Percentiles rank a stretch among this genome's conserved stretches.
Evolutionary conservation across 306 rosid species (phyloP).

Genomic region (Inga leiocalycina): DNA sequence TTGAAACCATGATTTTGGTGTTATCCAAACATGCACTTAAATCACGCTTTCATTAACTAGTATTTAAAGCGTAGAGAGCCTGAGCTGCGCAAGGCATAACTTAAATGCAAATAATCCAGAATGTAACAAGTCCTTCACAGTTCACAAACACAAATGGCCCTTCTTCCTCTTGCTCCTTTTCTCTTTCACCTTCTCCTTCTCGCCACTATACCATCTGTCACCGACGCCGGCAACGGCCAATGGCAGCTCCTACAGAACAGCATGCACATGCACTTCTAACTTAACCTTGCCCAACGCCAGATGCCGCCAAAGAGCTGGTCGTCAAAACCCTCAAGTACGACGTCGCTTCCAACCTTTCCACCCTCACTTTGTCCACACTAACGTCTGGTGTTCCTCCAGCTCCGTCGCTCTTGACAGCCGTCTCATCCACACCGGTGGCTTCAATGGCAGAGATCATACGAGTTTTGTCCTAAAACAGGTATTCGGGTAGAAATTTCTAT

Average conservation of each 20-base stretch:
- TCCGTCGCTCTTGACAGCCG: conserved; percentile 42
- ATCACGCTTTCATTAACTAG: neutral
- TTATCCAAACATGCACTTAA: neutral
- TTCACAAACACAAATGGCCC: neutral
- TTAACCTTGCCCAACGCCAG: conserved; percentile 44
- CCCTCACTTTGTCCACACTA: conserved; percentile 53
- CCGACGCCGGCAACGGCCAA: conserved; percentile 35
- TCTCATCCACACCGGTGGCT: conserved; percentile 75
- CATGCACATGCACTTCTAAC: conserved; percentile 97
- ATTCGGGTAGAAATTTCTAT: neutral
- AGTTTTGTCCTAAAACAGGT: conserved; percentile 56
- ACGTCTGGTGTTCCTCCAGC: conserved; percentile 89
- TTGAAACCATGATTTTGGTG: too few species aligned
- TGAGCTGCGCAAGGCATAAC: neutral
- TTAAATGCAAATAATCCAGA: neutral
- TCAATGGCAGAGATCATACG: conserved; percentile 57
- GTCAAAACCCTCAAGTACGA: conserved; percentile 62
- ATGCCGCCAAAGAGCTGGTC: conserved; percentile 49
- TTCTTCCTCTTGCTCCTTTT: neutral
- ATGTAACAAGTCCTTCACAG: neutral
- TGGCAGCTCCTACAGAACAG: conserved; percentile 58
- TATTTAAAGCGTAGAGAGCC: neutral
- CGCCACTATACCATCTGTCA: neutral
- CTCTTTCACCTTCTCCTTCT: conserved; percentile 17
- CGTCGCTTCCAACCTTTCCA: conserved; percentile 59